Conservation (phyloP, 2,329 filamentous ascomycete genomes). For the Clarireedia sp. region DNA sequence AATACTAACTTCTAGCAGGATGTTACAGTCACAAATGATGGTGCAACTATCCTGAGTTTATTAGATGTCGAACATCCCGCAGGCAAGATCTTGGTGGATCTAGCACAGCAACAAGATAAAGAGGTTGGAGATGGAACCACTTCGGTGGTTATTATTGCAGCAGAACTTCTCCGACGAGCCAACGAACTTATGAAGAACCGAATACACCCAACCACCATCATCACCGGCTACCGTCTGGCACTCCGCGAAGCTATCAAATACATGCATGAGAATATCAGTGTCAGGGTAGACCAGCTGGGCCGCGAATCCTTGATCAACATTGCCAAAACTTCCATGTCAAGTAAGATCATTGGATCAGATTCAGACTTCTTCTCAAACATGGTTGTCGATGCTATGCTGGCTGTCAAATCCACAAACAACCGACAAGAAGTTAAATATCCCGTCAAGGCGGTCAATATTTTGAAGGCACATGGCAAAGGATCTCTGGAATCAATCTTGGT, state of each 20-base stretch:
- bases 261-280: slow-evolving; percentile 97
- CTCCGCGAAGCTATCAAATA: slow-evolving; percentile 96
- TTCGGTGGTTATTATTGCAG: slow-evolving; percentile 93
- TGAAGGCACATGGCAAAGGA: slow-evolving; percentile 97
- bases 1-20: slow-evolving; percentile 47
- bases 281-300: slow-evolving; percentile 86
- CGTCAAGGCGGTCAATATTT: slow-evolving; percentile 97
- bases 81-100: slow-evolving; percentile 94
- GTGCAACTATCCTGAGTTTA: slow-evolving; percentile 89
- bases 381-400: slow-evolving; percentile 92
- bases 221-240: slow-evolving; percentile 93
- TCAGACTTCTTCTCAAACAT: slow-evolving; percentile 96
- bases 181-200: slow-evolving; percentile 99
- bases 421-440: slow-evolving; percentile 90
- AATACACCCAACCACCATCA: slow-evolving; percentile 99
- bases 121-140: slow-evolving; percentile 98
- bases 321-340: slow-evolving; percentile 98
- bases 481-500: slow-evolving; percentile 80
- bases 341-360: slow-evolving; percentile 95
- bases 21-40: slow-evolving; percentile 98
- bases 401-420: slow-evolving; percentile 89
- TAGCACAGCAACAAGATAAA: slow-evolving; percentile 98
- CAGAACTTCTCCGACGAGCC: slow-evolving; percentile 83
- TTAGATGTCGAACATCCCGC: slow-evolving; percentile 97
- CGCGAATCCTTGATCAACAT: slow-evolving; percentile 89